These are phyloP conservation scores for Zygosaccharomyces siamensis DNA, from an alignment of 805 yeast species.

Conservation along the genomic window DNA sequence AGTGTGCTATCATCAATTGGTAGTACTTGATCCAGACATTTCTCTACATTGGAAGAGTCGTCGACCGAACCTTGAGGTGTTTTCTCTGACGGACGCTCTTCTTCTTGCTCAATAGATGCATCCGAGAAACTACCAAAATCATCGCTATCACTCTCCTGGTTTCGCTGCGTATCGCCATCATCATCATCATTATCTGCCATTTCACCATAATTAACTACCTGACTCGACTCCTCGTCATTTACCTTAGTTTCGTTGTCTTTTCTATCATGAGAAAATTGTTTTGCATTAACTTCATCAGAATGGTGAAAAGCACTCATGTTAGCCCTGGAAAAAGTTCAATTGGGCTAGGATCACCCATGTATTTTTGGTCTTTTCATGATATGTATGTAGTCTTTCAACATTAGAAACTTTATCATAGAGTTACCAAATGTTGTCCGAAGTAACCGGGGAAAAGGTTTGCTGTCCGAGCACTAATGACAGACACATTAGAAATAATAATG, in stretches of 20 bases:
- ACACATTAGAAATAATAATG: too few species aligned
- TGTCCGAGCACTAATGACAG: too few species aligned
- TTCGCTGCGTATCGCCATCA: not conserved
- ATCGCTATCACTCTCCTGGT: slow-evolving; percentile 21
- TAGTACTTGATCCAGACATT: slow-evolving; percentile 6
- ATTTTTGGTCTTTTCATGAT: too few species aligned
- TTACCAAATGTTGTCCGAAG: too few species aligned
- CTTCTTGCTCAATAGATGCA: slow-evolving; percentile 25
- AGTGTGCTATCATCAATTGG: slow-evolving; percentile 5
- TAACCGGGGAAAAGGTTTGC: too few species aligned
- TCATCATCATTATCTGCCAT: not conserved
- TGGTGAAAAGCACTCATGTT: too few species aligned
- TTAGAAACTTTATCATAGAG: too few species aligned
- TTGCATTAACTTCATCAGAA: too few species aligned
- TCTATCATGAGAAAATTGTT: too few species aligned
- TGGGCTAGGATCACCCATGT: too few species aligned
- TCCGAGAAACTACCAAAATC: slow-evolving; percentile 37
- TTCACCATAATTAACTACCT: not conserved
- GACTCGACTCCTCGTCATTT: not conserved
- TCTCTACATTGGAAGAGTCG: not conserved
- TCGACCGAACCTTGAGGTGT: not conserved
- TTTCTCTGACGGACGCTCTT: not conserved
- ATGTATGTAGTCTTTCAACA: too few species aligned
- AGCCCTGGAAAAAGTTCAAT: too few species aligned
- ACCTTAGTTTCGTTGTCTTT: not conserved